These are phyloP conservation scores for maize (Zea mays) DNA, from an alignment of 176 grass and related monocot species.

Conservation along the genomic window Zm-B73-REFERENCE-NAM-5.0 NC_050097.1:73562001-73562500, in stretches of 20 bases:
- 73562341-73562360: too few relatives aligned
- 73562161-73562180: background rate
- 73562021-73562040: conserved; percentile 85
- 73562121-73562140: background rate
- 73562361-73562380: too few relatives aligned
- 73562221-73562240: background rate
- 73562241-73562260: background rate
- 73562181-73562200: background rate
- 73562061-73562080: background rate
- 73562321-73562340: too few relatives aligned
- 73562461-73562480: background rate
- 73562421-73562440: background rate
- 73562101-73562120: background rate
- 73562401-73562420: too few relatives aligned
- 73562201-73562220: background rate
- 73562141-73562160: background rate
- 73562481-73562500: background rate
- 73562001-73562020: conserved; percentile 76
- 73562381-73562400: too few relatives aligned
- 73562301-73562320: too few relatives aligned
- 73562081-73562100: background rate
- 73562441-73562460: background rate
- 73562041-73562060: conserved; percentile 90
- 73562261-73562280: too few relatives aligned
- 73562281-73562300: too few relatives aligned